Conservation (phyloP, 2,329 filamentous ascomycete species). For the Colletotrichum sp. region DNA sequence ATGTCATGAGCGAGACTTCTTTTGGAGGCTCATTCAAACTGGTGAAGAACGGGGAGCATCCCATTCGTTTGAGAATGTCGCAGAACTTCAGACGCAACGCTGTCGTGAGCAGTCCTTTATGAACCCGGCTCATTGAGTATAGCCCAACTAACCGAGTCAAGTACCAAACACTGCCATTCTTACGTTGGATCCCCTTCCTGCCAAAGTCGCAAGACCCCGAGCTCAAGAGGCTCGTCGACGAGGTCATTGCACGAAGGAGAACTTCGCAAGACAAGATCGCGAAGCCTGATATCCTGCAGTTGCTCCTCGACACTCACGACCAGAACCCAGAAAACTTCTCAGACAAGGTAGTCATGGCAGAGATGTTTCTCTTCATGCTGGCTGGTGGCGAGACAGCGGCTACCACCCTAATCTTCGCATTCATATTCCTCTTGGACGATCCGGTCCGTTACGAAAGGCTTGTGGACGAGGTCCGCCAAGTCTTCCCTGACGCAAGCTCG, state of each 20-base stretch:
- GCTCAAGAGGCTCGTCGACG: background rate
- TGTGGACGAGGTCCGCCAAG: background rate
- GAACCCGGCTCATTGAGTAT: background rate
- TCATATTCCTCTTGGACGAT: background rate
- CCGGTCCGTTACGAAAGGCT: background rate
- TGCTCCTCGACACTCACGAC: background rate
- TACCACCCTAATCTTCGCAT: background rate
- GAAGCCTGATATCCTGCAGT: background rate
- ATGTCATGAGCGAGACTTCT: background rate
- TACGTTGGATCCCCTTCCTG: background rate
- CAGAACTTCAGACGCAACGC: background rate
- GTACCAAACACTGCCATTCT: background rate
- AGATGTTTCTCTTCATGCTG: constrained; percentile 1
- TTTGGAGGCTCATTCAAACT: background rate
- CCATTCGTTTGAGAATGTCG: background rate
- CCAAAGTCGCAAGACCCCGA: background rate
- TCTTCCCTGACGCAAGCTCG: background rate
- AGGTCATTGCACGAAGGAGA: background rate
- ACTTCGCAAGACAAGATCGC: background rate
- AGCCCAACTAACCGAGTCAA: background rate
- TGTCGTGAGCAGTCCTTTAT: background rate
- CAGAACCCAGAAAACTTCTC: background rate
- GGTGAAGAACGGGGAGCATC: background rate
- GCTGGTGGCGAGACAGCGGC: background rate
- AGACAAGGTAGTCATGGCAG: background rate